These are phyloP conservation scores for Takashimella tepidaria DNA, from an alignment of 1,284 basidiomycete species.

Conservation along the genomic window DNA sequence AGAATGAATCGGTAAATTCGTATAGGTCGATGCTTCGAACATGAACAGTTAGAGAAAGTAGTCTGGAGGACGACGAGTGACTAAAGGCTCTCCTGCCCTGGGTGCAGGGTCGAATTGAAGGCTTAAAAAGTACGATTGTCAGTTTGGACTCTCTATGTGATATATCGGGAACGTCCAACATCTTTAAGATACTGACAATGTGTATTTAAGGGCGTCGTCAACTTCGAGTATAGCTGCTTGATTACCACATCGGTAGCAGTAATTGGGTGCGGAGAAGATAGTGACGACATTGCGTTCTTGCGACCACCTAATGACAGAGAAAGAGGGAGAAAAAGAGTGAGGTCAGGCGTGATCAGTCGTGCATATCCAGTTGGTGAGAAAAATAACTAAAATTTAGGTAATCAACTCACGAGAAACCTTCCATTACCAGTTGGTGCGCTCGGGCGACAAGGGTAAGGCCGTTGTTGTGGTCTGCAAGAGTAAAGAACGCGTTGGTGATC, in stretches of 20 bases:
- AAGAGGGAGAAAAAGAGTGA: constrained; percentile 7
- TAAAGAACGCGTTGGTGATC: too few species aligned
- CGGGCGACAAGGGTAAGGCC: constrained; percentile 92
- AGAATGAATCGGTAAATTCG: constrained; percentile 20
- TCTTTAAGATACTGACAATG: constrained; percentile 48
- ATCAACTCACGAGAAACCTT: constrained; percentile 59
- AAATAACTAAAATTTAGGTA: constrained; percentile 33
- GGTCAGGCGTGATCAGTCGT: too few species aligned
- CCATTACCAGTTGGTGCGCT: constrained; percentile 98
- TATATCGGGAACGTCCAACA: too few species aligned
- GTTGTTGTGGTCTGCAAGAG: constrained; percentile 87
- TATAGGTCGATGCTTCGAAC: too few species aligned
- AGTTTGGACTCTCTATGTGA: too few species aligned
- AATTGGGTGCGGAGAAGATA: constrained; percentile 98
- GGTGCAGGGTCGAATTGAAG: constrained; percentile 99
- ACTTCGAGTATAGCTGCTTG: constrained; percentile 99
- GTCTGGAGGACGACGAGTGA: constrained; percentile 96
- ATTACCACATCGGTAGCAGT: constrained; percentile 99
- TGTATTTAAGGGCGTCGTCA: constrained; percentile 65
- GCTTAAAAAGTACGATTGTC: constrained; percentile 59
- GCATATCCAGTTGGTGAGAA: neutral
- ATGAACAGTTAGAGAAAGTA: too few species aligned
- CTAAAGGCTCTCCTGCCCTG: constrained; percentile 93
- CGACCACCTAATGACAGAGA: constrained; percentile 75
- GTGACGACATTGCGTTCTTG: constrained; percentile 99